Base-by-base conservation (phyloP, 768 basidiomycete genomes). In the Coprinopsis cinerea region DNA sequence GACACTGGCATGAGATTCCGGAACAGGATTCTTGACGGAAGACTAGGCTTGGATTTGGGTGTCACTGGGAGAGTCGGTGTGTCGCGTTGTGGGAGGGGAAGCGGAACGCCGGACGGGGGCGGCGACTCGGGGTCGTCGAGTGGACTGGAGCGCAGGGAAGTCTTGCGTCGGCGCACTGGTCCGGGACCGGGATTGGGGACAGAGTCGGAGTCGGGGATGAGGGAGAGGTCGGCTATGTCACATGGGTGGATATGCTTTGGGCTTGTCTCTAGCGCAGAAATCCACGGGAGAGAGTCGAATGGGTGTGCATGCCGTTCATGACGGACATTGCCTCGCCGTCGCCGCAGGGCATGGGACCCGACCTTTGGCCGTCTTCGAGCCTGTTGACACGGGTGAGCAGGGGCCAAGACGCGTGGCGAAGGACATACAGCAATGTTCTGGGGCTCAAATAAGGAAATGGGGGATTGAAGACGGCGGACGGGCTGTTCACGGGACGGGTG, bases 201-300 rank as follows among this genome's bases (percentile, higher is more conserved):
- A 53, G 50, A 11, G 46, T 37, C 22, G 20, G 35, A 54, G 54
- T 63, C 64, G 22, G 71, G 70, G n/a, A 83, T 58, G 53, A 81
- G 77, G 1, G 83, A 84, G 37, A 85, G 75, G 65, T 85, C 83
- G 48, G 83, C 82, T 52, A 83, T 76, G 57, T 85, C 80, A 60
- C 71, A 72, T 15, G 65, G 65, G 57, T 71, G 67, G 57, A 68
- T 48, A 50, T 58, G 56, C 46, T 75, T 69, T 13, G 74, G 68
- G 4, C 75, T 53, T 45, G 65, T 52, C 45, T 85, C 78, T 44
- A 85, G 66, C 6, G 77, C 71, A 22, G 81, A 71, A 46, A 83
- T 81, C 83, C 84, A 87, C 3, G 84, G 81, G 9, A 87, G 74
- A 23, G 73, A 68, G 66, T 86, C 84, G 60, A 86, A 83, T 2